Percentiles rank a stretch among this genome's conserved stretches.
These are phyloP conservation scores for Amanita thiersii DNA, from an alignment of 768 basidiomycete genomes.

Conservation along the genomic window DNA sequence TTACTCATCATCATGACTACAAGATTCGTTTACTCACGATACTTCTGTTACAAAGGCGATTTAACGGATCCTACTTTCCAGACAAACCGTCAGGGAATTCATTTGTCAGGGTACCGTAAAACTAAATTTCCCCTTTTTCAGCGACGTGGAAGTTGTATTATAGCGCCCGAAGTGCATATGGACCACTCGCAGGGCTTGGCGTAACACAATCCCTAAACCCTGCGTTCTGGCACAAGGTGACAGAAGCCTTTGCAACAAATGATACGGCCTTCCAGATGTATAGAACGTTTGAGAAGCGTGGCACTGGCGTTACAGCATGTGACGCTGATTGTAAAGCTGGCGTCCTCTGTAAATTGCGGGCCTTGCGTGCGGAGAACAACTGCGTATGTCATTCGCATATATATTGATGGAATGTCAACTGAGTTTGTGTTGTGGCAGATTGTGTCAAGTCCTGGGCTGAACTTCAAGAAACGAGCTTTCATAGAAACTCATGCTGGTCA, in stretches of 20 bases:
- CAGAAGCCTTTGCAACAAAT: constrained; percentile 42
- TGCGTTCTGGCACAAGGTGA: constrained; percentile 55
- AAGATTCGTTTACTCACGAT: not conserved
- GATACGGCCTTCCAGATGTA: constrained; percentile 37
- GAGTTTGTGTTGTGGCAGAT: constrained; percentile 9
- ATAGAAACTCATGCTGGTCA: constrained; percentile 14
- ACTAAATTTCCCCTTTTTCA: no score
- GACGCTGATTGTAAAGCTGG: constrained; percentile 27
- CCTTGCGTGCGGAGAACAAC: constrained; percentile 32
- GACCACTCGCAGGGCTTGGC: constrained; percentile 30
- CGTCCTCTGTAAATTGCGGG: constrained; percentile 36
- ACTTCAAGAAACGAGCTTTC: constrained; percentile 14
- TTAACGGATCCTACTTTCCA: constrained; percentile 36
- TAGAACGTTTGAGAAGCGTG: constrained; percentile 35
- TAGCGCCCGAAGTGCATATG: no score
- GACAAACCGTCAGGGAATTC: constrained; percentile 35
- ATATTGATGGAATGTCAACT: not conserved
- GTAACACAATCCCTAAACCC: constrained; percentile 33
- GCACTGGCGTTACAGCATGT: constrained; percentile 25
- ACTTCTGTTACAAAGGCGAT: constrained; percentile 26
- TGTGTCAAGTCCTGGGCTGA: constrained; percentile 15
- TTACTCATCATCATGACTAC: not conserved
- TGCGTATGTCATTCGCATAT: constrained; percentile 23
- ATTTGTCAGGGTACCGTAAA: no score
- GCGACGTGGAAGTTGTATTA: constrained; percentile 49